Evolutionary conservation across 805 yeast species (phyloP).

Genomic region (Nakazawaea siamensis): DNA sequence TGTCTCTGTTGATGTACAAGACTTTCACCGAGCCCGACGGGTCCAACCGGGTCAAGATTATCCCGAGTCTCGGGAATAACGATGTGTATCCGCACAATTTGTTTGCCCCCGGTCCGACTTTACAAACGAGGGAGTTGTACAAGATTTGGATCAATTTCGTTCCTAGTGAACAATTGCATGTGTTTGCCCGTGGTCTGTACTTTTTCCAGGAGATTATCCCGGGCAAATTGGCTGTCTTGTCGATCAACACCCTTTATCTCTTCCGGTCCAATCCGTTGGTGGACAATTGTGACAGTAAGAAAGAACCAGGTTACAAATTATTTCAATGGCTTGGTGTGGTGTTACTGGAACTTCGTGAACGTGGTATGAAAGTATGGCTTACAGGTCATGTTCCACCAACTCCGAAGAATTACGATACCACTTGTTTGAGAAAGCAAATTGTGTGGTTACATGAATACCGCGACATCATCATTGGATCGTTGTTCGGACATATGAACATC

Average conservation of each 20-base stretch:
- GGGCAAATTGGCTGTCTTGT: slow-evolving; percentile 64
- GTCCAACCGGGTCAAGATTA: slow-evolving; percentile 27
- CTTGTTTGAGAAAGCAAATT: slow-evolving; percentile 67
- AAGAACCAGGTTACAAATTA: slow-evolving; percentile 74
- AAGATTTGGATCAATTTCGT: slow-evolving; percentile 66
- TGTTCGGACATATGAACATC: slow-evolving; percentile 85
- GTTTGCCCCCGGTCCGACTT: slow-evolving; percentile 82
- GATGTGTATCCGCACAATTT: slow-evolving; percentile 87
- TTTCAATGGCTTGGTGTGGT: slow-evolving; percentile 73
- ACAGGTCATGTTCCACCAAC: slow-evolving; percentile 87
- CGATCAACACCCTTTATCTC: slow-evolving; percentile 70
- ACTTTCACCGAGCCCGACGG: slow-evolving; percentile 43
- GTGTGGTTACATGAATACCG: slow-evolving; percentile 81
- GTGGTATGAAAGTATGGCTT: slow-evolving; percentile 81
- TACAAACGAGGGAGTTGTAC: slow-evolving; percentile 72
- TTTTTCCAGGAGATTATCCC: slow-evolving; percentile 76
- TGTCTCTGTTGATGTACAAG: slow-evolving; percentile 43
- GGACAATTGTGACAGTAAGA: slow-evolving; percentile 64
- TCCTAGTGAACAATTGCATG: slow-evolving; percentile 71
- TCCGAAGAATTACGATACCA: slow-evolving; percentile 63
- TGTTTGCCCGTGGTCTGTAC: slow-evolving; percentile 68
- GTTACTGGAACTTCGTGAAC: slow-evolving; percentile 59
- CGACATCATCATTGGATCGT: slow-evolving; percentile 75
- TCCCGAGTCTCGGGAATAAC: slow-evolving; percentile 79
- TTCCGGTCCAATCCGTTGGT: slow-evolving; percentile 75